Evolutionary conservation across 345 rosid species (phyloP).

Genomic region (Pseudoturritis turrita): DNA sequence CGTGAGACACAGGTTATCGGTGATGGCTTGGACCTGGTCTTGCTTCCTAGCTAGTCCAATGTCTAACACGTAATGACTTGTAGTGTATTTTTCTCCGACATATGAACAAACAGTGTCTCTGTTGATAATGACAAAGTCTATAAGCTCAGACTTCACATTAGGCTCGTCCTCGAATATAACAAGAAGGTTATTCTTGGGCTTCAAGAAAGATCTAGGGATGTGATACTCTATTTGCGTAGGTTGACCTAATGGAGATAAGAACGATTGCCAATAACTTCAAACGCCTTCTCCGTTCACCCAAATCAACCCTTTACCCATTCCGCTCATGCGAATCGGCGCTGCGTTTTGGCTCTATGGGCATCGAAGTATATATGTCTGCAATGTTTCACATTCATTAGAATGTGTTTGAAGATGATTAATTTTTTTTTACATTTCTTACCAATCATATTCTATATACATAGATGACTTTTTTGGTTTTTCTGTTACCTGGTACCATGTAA

Average conservation of each 20-base stretch:
- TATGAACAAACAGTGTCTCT: slow-evolving; percentile 77
- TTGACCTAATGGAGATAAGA: slow-evolving; percentile 54
- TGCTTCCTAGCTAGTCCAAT: slow-evolving; percentile 50
- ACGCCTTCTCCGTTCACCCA: slow-evolving; percentile 86
- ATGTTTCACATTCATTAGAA: slow-evolving; percentile 2
- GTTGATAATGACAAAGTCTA: slow-evolving; percentile 46
- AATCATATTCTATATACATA: not conserved
- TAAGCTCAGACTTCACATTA: slow-evolving; percentile 44
- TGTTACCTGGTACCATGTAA: slow-evolving; percentile 82
- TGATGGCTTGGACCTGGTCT: slow-evolving; percentile 29
- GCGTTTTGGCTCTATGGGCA: slow-evolving; percentile 65
- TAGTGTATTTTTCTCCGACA: slow-evolving; percentile 52
- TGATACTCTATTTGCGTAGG: slow-evolving; percentile 83
- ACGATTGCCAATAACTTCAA: slow-evolving; percentile 82
- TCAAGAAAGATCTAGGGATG: slow-evolving; percentile 73
- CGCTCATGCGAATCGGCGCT: slow-evolving; percentile 46
- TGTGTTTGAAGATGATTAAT: not conserved
- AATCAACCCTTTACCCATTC: slow-evolving; percentile 78
- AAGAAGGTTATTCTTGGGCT: slow-evolving; percentile 55
- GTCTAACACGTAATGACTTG: slow-evolving; percentile 47
- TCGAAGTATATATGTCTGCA: slow-evolving; percentile 64
- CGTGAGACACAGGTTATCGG: slow-evolving; percentile 38
- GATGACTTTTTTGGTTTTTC: not conserved
- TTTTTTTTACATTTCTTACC: not conserved
- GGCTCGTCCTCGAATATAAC: slow-evolving; percentile 74